phyloP scores from a whole-genome alignment of 768 basidiomycete species.

The Leccinellum albellum region DNA sequence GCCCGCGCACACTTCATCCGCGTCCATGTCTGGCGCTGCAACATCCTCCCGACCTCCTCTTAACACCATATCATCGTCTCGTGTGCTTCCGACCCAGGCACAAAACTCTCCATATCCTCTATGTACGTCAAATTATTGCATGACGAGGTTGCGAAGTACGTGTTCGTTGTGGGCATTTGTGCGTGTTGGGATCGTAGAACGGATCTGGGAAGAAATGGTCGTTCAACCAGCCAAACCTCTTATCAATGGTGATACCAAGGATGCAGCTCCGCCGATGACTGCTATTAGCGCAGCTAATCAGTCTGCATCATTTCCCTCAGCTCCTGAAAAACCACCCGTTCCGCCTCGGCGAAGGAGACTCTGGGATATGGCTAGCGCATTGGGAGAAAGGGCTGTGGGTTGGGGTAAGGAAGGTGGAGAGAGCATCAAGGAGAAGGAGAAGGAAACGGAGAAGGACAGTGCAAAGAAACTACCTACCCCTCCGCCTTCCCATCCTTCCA shows the following conservation, averaged over 20 bases:
- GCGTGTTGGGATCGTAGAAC: slow-evolving; percentile 74
- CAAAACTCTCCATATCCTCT: slow-evolving; percentile 53
- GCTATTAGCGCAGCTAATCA: neutral
- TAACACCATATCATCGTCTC: slow-evolving; percentile 44
- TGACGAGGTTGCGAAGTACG: slow-evolving; percentile 76
- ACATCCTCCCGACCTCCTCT: slow-evolving; percentile 16
- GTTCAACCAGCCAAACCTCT: slow-evolving; percentile 30
- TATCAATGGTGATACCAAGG: slow-evolving; percentile 8
- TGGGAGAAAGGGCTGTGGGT: slow-evolving; percentile 55
- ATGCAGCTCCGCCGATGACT: neutral
- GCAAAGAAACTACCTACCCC: slow-evolving; percentile 16
- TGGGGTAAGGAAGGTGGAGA: slow-evolving; percentile 45
- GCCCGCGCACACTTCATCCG: slow-evolving; percentile 23
- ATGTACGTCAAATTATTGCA: slow-evolving; percentile 83
- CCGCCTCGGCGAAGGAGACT: slow-evolving; percentile 61
- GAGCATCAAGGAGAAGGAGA: slow-evolving; percentile 31
- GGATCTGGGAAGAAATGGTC: slow-evolving; percentile 83
- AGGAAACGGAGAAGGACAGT: slow-evolving; percentile 36
- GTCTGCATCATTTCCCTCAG: neutral
- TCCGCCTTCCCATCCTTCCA: slow-evolving; percentile 27
- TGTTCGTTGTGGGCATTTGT: slow-evolving; percentile 90
- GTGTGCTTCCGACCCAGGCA: slow-evolving; percentile 20
- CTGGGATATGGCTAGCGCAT: slow-evolving; percentile 65
- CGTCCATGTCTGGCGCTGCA: slow-evolving; percentile 32
- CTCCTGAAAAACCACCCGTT: slow-evolving; percentile 51